phyloP scores from a whole-genome alignment of 495 filamentous ascomycete species.

The Gamarada debralockiae region DNA sequence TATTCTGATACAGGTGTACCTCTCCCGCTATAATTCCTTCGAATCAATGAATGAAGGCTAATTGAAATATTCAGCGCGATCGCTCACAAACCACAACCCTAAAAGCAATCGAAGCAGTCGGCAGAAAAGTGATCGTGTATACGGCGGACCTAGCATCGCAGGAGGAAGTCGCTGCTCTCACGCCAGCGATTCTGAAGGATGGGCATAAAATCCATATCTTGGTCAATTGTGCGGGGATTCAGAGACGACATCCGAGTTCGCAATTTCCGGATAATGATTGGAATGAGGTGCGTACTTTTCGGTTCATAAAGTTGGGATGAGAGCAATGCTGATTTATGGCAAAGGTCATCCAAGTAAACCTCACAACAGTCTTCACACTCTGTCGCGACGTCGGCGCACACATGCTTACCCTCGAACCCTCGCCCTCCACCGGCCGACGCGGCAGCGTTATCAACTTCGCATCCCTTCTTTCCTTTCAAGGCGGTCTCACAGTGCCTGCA shows the following conservation, averaged over 20 bases:
- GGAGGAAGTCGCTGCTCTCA: constrained; percentile 53
- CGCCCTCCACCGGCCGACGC: constrained; percentile 49
- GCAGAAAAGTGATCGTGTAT: constrained; percentile 66
- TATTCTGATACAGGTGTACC: constrained; percentile 59
- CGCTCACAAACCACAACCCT: constrained; percentile 59
- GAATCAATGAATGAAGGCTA: neutral
- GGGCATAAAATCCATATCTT: constrained; percentile 63
- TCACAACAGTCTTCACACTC: constrained; percentile 76
- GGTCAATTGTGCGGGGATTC: constrained; percentile 84
- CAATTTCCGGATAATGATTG: constrained; percentile 80
- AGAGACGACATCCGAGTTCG: constrained; percentile 72
- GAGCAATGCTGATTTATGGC: neutral
- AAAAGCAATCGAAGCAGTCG: constrained; percentile 55
- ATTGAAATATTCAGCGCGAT: constrained; percentile 49
- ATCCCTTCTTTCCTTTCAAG: constrained; percentile 83
- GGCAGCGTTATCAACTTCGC: constrained; percentile 87
- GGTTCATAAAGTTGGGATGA: neutral
- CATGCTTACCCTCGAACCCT: constrained; percentile 59
- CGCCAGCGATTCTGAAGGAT: constrained; percentile 57
- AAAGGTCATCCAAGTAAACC: constrained; percentile 79
- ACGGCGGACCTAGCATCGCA: constrained; percentile 67
- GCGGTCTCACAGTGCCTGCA: constrained; percentile 84
- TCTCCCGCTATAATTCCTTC: neutral
- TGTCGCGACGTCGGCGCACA: constrained; percentile 84
- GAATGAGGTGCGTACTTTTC: constrained; percentile 53